Conservation (phyloP, 176 grass and related monocot genomes). For the Ensete glaucum region DNA sequence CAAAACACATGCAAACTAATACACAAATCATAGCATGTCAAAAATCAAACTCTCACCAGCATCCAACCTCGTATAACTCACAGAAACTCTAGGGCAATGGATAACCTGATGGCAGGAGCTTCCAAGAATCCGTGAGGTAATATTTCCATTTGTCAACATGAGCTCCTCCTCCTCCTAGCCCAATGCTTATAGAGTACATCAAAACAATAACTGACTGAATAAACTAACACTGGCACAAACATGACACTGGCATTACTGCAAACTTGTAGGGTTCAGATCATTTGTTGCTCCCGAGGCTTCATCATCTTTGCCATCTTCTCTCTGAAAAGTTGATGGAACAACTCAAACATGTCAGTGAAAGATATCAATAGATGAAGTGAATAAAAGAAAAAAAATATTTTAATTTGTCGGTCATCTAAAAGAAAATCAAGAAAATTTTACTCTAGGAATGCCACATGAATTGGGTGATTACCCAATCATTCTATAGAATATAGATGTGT, state of each 20-base stretch:
- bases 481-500: too few relatives aligned
- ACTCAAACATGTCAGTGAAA: neutral
- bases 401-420: neutral
- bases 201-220: neutral
- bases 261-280: neutral
- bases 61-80: neutral
- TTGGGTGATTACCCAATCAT: too few relatives aligned
- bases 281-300: neutral
- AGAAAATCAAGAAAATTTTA: neutral
- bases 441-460: too few relatives aligned
- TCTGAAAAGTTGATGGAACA: conserved; percentile 3
- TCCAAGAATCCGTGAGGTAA: neutral
- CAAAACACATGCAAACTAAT: neutral
- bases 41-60: neutral
- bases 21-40: neutral
- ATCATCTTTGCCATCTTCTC: conserved; percentile 24
- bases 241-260: neutral
- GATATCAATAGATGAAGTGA: neutral
- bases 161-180: neutral
- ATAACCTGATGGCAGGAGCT: neutral
- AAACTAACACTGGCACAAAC: neutral
- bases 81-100: neutral
- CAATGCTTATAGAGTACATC: neutral
- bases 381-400: neutral
- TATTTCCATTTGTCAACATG: neutral